Evolutionary conservation across 345 rosid species (phyloP).

Genomic region (Lepidium aucheri): DNA sequence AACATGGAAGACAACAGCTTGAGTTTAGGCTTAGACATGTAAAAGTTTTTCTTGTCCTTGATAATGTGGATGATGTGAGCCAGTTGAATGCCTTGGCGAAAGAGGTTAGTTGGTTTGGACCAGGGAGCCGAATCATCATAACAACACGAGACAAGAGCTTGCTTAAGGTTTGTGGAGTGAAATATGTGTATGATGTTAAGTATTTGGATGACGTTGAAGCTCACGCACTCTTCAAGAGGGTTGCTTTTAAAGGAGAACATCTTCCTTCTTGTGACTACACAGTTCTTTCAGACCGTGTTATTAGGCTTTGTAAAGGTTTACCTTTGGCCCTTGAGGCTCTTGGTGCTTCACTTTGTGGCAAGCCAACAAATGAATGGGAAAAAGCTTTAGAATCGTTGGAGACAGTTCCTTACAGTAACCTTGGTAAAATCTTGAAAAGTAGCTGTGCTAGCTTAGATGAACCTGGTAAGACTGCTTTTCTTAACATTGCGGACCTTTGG

Average conservation of each 20-base stretch:
- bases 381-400: neutral
- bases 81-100: slow-evolving; percentile 42
- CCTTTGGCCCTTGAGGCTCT: slow-evolving; percentile 2
- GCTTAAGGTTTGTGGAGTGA: neutral
- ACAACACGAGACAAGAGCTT: slow-evolving; percentile 40
- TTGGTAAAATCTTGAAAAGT: neutral
- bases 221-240: neutral
- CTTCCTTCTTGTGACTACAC: neutral
- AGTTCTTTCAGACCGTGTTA: neutral
- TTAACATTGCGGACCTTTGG: neutral
- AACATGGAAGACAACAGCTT: no score
- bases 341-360: neutral
- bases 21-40: neutral
- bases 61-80: slow-evolving; percentile 5
- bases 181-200: neutral
- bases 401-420: neutral
- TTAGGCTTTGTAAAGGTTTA: slow-evolving; percentile 1
- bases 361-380: neutral
- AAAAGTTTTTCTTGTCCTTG: neutral
- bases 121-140: slow-evolving; percentile 43
- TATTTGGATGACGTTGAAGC: neutral
- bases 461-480: neutral
- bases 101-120: slow-evolving; percentile 28
- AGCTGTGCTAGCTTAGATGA: neutral
- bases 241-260: slow-evolving; percentile 5